These are phyloP conservation scores for Mycena sp. DNA, from an alignment of 1,284 basidiomycete species.

Conservation along the genomic window DNA sequence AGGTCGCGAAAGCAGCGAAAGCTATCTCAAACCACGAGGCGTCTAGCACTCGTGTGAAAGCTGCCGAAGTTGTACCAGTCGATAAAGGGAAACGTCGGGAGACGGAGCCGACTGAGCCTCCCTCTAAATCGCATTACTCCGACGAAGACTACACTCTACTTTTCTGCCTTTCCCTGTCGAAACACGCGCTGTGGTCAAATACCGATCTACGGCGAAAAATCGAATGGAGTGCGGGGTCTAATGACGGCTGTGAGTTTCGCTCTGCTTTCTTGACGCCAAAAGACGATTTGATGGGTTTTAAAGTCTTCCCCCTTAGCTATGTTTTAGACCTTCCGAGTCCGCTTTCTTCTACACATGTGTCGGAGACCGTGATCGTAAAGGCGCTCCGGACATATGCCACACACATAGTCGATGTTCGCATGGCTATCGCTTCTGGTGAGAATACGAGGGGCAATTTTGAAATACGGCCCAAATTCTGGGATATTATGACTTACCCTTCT, in stretches of 20 bases:
- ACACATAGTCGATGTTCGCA: conserved; percentile 64
- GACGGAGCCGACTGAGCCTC: background rate
- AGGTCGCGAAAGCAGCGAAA: too few relatives aligned
- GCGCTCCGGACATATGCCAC: conserved; percentile 57
- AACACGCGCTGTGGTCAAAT: conserved; percentile 69
- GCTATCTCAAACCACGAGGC: too few relatives aligned
- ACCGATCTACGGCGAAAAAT: conserved; percentile 59
- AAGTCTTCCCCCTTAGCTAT: conserved; percentile 68
- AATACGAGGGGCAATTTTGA: conserved; percentile 35
- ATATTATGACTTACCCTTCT: conserved; percentile 55
- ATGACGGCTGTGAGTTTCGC: conserved; percentile 60
- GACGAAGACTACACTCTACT: conserved; percentile 59
- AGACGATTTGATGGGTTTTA: conserved; percentile 31
- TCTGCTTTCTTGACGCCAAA: conserved; percentile 19
- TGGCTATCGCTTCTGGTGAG: conserved; percentile 59
- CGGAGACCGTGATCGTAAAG: conserved; percentile 62
- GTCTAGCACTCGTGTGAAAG: too few relatives aligned
- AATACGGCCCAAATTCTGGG: conserved; percentile 43
- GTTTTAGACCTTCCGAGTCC: conserved; percentile 52
- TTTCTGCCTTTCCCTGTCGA: conserved; percentile 67
- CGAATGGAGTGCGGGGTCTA: conserved; percentile 41
- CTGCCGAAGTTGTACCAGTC: too few relatives aligned
- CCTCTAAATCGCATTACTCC: conserved; percentile 8
- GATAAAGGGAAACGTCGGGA: conserved; percentile 13
- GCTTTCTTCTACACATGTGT: conserved; percentile 41